Conservation (phyloP, 2,329 filamentous ascomycete species). For the Talaromyces sp. region DNA sequence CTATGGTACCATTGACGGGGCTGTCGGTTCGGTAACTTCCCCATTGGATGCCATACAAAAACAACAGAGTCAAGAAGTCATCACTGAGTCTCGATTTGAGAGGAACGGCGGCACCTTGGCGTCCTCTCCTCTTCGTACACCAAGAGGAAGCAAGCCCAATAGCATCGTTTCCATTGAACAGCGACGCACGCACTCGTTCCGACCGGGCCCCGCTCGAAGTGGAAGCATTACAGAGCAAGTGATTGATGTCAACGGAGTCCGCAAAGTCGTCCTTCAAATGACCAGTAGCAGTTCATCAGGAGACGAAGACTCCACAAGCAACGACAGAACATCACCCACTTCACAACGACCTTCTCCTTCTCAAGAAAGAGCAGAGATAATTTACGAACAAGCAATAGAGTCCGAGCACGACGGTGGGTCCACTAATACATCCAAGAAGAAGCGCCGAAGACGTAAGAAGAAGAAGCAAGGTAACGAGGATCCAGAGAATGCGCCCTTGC, state of each 20-base stretch:
- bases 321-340: background rate
- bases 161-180: slow-evolving; percentile 27
- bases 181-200: slow-evolving; percentile 32
- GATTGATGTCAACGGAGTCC: slow-evolving; percentile 69
- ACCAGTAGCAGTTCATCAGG: slow-evolving; percentile 54
- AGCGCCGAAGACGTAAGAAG: slow-evolving; percentile 29
- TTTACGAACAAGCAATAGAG: background rate
- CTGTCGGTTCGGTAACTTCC: background rate
- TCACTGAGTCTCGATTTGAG: slow-evolving; percentile 24
- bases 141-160: slow-evolving; percentile 22
- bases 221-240: slow-evolving; percentile 77
- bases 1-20: slow-evolving; percentile 15
- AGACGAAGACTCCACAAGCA: background rate
- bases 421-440: slow-evolving; percentile 23
- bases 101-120: background rate
- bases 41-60: background rate
- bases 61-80: slow-evolving; percentile 18
- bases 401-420: slow-evolving; percentile 12
- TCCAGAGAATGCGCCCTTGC: slow-evolving; percentile 24
- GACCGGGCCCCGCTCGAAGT: slow-evolving; percentile 58
- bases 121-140: slow-evolving; percentile 7
- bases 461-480: slow-evolving; percentile 16
- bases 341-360: background rate
- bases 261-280: slow-evolving; percentile 72
- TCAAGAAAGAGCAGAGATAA: background rate